These are phyloP conservation scores for Mycena crocata DNA, from an alignment of 768 basidiomycete genomes.

Conservation along the genomic window DNA sequence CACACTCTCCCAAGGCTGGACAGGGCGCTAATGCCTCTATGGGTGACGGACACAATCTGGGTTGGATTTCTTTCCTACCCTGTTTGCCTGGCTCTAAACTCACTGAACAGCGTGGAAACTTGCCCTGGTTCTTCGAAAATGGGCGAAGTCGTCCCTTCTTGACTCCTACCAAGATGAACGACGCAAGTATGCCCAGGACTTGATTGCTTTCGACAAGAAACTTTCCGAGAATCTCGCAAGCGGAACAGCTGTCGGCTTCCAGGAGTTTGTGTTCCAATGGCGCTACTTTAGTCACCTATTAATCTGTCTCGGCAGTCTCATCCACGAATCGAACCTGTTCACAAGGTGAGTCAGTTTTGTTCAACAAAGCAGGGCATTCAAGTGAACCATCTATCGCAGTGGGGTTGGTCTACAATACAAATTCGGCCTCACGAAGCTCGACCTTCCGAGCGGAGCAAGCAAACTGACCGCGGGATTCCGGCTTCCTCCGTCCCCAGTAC, in stretches of 20 bases:
- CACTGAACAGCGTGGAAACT: slow-evolving; percentile 32
- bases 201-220: slow-evolving; percentile 41
- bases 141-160: slow-evolving; percentile 37
- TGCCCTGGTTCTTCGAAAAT: slow-evolving; percentile 39
- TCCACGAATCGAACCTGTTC: background rate
- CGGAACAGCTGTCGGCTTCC: slow-evolving; percentile 14
- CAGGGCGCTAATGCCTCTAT: slow-evolving; percentile 42
- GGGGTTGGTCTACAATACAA: slow-evolving; percentile 29
- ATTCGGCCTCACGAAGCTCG: slow-evolving; percentile 13
- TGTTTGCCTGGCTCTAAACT: background rate
- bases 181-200: slow-evolving; percentile 30
- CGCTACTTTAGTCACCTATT: background rate
- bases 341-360: background rate
- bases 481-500: slow-evolving; percentile 14
- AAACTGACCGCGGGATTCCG: background rate
- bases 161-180: slow-evolving; percentile 44
- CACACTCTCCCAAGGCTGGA: slow-evolving; percentile 42
- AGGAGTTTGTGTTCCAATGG: background rate
- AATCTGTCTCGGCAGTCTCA: background rate
- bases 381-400: slow-evolving; percentile 12
- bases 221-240: slow-evolving; percentile 19
- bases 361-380: background rate
- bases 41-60: slow-evolving; percentile 40
- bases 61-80: background rate
- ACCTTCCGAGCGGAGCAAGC: background rate